Evolutionary conservation across 2,329 filamentous ascomycete genomes (phyloP).

Genomic region (Diaporthe citriasiana): DNA sequence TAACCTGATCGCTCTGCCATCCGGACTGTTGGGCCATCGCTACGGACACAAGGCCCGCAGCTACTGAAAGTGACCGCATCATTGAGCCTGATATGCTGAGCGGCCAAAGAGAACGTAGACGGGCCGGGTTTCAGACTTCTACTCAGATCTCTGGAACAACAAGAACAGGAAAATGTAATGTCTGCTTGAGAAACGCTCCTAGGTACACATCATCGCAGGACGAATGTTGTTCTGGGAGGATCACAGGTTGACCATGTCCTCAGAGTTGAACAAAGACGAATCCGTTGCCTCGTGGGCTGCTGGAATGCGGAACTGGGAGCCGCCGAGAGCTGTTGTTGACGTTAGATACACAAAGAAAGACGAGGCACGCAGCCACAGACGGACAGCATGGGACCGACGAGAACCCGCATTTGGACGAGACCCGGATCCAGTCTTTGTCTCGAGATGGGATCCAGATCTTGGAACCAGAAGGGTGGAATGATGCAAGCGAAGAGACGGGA

Average conservation of each 20-base stretch:
- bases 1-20: slow-evolving; percentile 68
- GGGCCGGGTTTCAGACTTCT: slow-evolving; percentile 29
- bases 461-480: slow-evolving; percentile 18
- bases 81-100: slow-evolving; percentile 50
- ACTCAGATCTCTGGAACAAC: background rate
- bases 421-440: slow-evolving; percentile 27
- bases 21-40: slow-evolving; percentile 59
- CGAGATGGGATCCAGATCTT: slow-evolving; percentile 10
- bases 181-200: background rate
- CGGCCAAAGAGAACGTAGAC: slow-evolving; percentile 29
- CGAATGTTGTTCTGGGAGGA: slow-evolving; percentile 5
- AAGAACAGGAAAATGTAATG: background rate
- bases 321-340: slow-evolving; percentile 14
- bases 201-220: slow-evolving; percentile 11
- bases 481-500: slow-evolving; percentile 26
- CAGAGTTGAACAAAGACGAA: background rate
- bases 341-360: slow-evolving; percentile 32
- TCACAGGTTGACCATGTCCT: slow-evolving; percentile 26
- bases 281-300: slow-evolving; percentile 17
- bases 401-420: slow-evolving; percentile 22
- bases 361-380: slow-evolving; percentile 4
- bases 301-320: slow-evolving; percentile 20
- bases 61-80: slow-evolving; percentile 48
- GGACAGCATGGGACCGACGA: background rate
- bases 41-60: slow-evolving; percentile 48